Evolutionary conservation across 805 yeast genomes (phyloP).

Genomic region (Zygoascus biomembranicola): DNA sequence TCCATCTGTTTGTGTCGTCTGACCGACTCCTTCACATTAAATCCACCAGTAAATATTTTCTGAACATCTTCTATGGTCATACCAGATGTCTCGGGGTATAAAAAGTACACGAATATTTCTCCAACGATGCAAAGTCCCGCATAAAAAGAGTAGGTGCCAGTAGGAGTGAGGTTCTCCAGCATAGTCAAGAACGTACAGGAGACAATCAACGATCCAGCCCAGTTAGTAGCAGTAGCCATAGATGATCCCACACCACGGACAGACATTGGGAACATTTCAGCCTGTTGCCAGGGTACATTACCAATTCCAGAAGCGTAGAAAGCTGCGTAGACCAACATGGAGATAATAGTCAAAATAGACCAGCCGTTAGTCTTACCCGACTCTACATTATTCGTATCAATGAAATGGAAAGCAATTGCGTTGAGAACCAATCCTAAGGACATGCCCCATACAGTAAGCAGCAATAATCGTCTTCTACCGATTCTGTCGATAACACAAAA

Average conservation of each 20-base stretch:
- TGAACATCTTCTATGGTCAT: constrained; percentile 89
- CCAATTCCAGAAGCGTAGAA: constrained; percentile 92
- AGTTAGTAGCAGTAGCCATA: constrained; percentile 83
- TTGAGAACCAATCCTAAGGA: constrained; percentile 63
- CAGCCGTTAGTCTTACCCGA: constrained; percentile 23
- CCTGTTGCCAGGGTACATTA: constrained; percentile 97
- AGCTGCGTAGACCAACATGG: constrained; percentile 87
- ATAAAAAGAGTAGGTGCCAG: constrained; percentile 88
- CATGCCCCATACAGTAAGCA: constrained; percentile 80
- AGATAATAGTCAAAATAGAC: constrained; percentile 62
- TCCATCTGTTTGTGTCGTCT: constrained; percentile 43
- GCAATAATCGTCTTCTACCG: constrained; percentile 79
- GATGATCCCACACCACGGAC: constrained; percentile 91
- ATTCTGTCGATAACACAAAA: constrained; percentile 76
- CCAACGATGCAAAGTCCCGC: constrained; percentile 73
- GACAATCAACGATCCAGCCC: constrained; percentile 89
- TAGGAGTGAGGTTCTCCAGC: constrained; percentile 83
- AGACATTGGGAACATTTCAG: constrained; percentile 86
- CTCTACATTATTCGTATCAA: constrained; percentile 51
- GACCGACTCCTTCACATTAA: constrained; percentile 64
- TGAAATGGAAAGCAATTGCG: constrained; percentile 84
- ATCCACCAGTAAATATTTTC: constrained; percentile 70
- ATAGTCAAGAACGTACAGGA: constrained; percentile 88
- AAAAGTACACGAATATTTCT: constrained; percentile 65
- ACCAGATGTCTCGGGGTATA: constrained; percentile 88